Evolutionary conservation across 495 filamentous ascomycete species (phyloP).

Genomic region (Xeromyces bisporus): DNA sequence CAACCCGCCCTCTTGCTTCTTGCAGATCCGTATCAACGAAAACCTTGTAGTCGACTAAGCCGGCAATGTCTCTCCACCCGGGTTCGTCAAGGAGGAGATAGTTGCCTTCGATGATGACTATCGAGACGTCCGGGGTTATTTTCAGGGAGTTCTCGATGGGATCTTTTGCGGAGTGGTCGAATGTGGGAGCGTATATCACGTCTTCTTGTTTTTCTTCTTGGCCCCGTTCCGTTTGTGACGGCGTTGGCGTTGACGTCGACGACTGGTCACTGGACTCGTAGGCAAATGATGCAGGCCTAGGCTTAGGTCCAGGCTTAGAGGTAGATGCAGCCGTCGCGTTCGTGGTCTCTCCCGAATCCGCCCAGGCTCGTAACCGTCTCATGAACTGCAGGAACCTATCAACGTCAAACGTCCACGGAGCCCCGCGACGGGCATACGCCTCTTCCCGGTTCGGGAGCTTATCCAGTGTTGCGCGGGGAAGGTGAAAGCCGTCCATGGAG

Average conservation of each 20-base stretch:
- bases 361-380: constrained; percentile 7
- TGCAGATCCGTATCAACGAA: constrained; percentile 22
- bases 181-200: constrained; percentile 16
- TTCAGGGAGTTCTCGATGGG: constrained; percentile 19
- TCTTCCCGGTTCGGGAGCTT: constrained; percentile 19
- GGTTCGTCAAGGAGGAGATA: constrained; percentile 19
- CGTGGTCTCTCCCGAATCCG: no score
- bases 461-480: constrained; percentile 17
- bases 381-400: constrained; percentile 15
- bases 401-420: constrained; percentile 27
- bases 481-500: constrained; percentile 30
- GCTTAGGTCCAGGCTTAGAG: no score
- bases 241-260: not conserved
- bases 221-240: constrained; percentile 1
- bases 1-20: constrained; percentile 18
- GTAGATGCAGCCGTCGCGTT: no score
- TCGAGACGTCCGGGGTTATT: constrained; percentile 14
- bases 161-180: constrained; percentile 25
- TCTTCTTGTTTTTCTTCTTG: no score
- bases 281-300: no score
- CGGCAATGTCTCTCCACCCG: constrained; percentile 12
- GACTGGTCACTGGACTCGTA: no score
- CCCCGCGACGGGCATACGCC: constrained; percentile 23
- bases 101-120: constrained; percentile 26
- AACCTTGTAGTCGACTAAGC: constrained; percentile 14